phyloP scores from a whole-genome alignment of 140 eudicot species.

The Cichorium intybus region DNA sequence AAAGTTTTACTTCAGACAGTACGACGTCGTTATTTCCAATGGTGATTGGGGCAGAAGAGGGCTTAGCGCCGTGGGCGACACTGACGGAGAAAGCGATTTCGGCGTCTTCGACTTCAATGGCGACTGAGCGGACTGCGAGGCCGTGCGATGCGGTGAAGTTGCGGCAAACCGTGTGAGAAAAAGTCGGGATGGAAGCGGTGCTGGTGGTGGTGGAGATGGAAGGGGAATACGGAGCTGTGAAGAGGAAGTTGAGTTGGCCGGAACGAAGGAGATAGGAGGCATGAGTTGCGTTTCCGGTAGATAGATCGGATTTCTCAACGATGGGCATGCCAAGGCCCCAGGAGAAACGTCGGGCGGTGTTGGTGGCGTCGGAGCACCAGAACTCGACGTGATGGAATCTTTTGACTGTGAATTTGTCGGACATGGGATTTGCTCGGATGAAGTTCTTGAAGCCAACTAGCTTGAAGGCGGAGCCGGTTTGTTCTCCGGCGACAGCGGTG shows the following conservation, averaged over 20 bases:
- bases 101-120: slow-evolving; percentile 59
- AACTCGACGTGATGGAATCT: slow-evolving; percentile 90
- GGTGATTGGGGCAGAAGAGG: slow-evolving; percentile 16
- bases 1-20: slow-evolving; percentile 52
- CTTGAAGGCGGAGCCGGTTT: slow-evolving; percentile 40
- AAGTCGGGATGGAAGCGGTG: slow-evolving; percentile 44
- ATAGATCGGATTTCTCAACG: slow-evolving; percentile 71
- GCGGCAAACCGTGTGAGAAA: slow-evolving; percentile 43
- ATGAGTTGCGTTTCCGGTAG: slow-evolving; percentile 77
- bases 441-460: slow-evolving; percentile 68
- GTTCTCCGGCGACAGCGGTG: slow-evolving; percentile 18
- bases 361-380: slow-evolving; percentile 95
- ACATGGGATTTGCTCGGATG: slow-evolving; percentile 52
- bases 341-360: slow-evolving; percentile 73
- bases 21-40: slow-evolving; percentile 17
- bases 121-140: slow-evolving; percentile 61
- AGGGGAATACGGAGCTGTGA: slow-evolving; percentile 94
- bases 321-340: slow-evolving; percentile 90
- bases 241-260: slow-evolving; percentile 60
- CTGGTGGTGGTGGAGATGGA: slow-evolving; percentile 33
- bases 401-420: slow-evolving; percentile 64
- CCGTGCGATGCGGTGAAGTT: slow-evolving; percentile 60
- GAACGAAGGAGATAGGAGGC: slow-evolving; percentile 80
- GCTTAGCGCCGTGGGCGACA: slow-evolving; percentile 48
- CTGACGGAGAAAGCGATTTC: slow-evolving; percentile 40